Conservation (phyloP, 192 early-diverging fungal species). For the Rhizophagus sp. region DNA sequence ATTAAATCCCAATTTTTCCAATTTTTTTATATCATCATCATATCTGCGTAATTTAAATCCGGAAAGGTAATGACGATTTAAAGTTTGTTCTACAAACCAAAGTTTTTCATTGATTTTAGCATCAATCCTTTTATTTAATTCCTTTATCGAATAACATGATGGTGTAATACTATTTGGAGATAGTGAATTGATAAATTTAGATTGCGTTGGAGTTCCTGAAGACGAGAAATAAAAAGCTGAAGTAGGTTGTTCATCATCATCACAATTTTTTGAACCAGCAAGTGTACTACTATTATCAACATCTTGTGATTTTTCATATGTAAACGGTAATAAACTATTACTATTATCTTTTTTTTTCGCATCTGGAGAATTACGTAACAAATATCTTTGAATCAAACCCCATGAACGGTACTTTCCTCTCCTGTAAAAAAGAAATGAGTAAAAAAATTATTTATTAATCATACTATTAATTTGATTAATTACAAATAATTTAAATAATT, state of each 20-base stretch:
- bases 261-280: too few relatives aligned
- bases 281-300: not conserved
- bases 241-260: too few relatives aligned
- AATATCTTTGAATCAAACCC: not conserved
- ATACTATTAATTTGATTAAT: too few relatives aligned
- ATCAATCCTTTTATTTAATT: not conserved
- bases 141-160: not conserved
- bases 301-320: not conserved
- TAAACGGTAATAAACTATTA: not conserved
- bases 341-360: not conserved
- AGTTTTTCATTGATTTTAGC: not conserved
- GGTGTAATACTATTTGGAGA: not conserved
- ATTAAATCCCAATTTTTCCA: not conserved
- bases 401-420: not conserved
- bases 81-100: not conserved
- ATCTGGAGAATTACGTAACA: not conserved
- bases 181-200: not conserved
- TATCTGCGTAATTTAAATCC: constrained; percentile 3
- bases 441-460: too few relatives aligned
- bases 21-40: not conserved
- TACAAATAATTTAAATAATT: too few relatives aligned
- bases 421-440: too few relatives aligned
- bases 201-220: not conserved
- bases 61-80: not conserved
- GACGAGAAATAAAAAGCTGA: not conserved